A percentile compares a stretch with the other conserved stretches of the same genome.
Evolutionary conservation across 768 basidiomycete genomes (phyloP).

Genomic region (Hypholoma sublateritium): DNA sequence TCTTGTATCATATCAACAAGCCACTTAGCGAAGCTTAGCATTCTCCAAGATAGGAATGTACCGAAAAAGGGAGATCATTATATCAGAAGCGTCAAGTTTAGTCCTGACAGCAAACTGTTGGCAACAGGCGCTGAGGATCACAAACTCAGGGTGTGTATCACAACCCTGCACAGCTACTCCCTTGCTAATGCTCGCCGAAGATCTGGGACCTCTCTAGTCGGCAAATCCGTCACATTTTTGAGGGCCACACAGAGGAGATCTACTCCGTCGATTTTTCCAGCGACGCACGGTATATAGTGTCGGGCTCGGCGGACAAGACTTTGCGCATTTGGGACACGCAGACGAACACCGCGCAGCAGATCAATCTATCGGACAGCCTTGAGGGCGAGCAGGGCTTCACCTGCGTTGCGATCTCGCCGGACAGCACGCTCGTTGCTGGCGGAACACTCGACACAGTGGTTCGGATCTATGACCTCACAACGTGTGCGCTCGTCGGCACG

Average conservation of each 20-base stretch:
- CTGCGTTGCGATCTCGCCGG: slow-evolving; percentile 76
- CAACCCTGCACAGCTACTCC: slow-evolving; percentile 5
- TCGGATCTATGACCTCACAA: slow-evolving; percentile 78
- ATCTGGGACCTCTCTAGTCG: slow-evolving; percentile 88
- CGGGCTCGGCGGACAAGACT: slow-evolving; percentile 76
- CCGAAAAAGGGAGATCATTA: slow-evolving; percentile 82
- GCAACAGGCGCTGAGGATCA: slow-evolving; percentile 97
- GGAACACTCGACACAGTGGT: slow-evolving; percentile 76
- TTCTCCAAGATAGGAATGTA: slow-evolving; percentile 75
- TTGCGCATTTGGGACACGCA: slow-evolving; percentile 47
- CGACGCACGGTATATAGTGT: slow-evolving; percentile 84
- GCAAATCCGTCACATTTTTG: slow-evolving; percentile 69
- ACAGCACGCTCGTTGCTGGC: slow-evolving; percentile 63
- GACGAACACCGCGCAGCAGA: slow-evolving; percentile 30
- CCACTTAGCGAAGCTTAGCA: slow-evolving; percentile 37
- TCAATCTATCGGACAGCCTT: slow-evolving; percentile 43
- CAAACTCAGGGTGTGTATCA: slow-evolving; percentile 75
- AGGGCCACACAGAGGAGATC: slow-evolving; percentile 88
- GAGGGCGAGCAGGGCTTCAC: slow-evolving; percentile 66
- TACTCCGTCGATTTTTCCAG: slow-evolving; percentile 90
- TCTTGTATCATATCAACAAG: neutral
- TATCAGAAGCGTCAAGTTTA: slow-evolving; percentile 92
- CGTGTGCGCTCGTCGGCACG: slow-evolving; percentile 67
- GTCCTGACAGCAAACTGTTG: slow-evolving; percentile 88
- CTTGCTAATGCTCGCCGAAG: slow-evolving; percentile 31